Evolutionary conservation across 768 basidiomycete genomes (phyloP), one percentile per base, ranked within the genome.

Genomic region (Vararia minispora): DNA sequence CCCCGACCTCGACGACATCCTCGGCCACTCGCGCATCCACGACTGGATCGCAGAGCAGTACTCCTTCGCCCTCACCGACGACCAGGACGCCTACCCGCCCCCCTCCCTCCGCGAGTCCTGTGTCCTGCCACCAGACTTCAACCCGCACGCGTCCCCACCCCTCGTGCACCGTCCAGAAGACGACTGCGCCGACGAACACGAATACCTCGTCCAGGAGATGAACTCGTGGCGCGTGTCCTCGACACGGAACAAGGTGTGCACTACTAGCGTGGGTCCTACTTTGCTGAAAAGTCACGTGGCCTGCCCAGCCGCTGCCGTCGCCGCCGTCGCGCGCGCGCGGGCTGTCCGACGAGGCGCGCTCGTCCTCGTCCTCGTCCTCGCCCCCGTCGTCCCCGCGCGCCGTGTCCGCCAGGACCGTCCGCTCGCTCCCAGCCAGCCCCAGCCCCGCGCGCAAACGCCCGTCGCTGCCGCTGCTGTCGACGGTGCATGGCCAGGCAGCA

Each of bases 171-270:
- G 28, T 6, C 33, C 20, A 22, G 36, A 36, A 22, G 17, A 28
- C 13, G 29, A 36, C 35, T 26, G 28, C 28, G 42, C 56, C 29
- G 61, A 61, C 7, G 48, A 62, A 0, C 55, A 63, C 39, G 52
- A 53, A 16, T 61, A 58, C 39, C 58, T 62, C 42, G 51, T 62
- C 3, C 59, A 56, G 23, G 58, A 62, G 45, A 62, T 62, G 60
- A 43, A 42, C 21, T 37, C 47, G 22, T 48, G 47, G 47, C 47
- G 41, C 22, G 31, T 42, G 17, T 16, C 32, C 2, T 16, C 32
- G 32, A 17, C 32, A 17, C 13, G 18, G 20, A 35, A 48, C 26
- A 48, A 48, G 47, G 47, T 46, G 20, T 5, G 34, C 35, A 18
- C 26, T 21, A 10, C 25, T 41, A 20, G 2, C 3, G n/a, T 2